Evolutionary conservation across 345 rosid genomes (phyloP).

Genomic region (Theobroma cacao): DNA sequence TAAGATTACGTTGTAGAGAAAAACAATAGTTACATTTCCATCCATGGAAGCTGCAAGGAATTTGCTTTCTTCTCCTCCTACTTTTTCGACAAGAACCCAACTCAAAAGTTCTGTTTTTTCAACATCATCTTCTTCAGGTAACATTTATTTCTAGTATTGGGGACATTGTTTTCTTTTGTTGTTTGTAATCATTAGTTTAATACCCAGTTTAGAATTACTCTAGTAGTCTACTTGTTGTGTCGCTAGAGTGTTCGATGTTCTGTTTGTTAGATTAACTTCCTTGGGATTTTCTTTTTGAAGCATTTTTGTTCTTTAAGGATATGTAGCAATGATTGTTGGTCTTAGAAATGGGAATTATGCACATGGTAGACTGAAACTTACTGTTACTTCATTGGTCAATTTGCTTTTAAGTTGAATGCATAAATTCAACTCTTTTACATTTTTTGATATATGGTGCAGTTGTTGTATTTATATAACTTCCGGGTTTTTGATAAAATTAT

Average conservation of each 20-base stretch:
- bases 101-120: slow-evolving; percentile 40
- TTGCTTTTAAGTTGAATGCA: neutral
- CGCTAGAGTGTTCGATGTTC: neutral
- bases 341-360: neutral
- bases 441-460: neutral
- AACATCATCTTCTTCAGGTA: slow-evolving; percentile 54
- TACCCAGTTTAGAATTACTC: neutral
- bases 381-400: neutral
- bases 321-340: neutral
- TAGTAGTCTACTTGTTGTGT: neutral
- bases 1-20: neutral
- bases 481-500: neutral
- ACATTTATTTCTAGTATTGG: neutral
- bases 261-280: neutral
- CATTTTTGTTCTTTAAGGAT: neutral
- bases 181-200: neutral
- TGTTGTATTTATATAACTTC: neutral
- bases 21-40: neutral
- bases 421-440: neutral
- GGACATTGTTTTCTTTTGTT: neutral
- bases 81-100: slow-evolving; percentile 51
- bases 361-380: neutral
- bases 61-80: slow-evolving; percentile 63
- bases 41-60: slow-evolving; percentile 69
- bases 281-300: too few relatives aligned